Base-by-base conservation (phyloP, 2,329 filamentous ascomycete species). In the Cytospora piceicola region DNA sequence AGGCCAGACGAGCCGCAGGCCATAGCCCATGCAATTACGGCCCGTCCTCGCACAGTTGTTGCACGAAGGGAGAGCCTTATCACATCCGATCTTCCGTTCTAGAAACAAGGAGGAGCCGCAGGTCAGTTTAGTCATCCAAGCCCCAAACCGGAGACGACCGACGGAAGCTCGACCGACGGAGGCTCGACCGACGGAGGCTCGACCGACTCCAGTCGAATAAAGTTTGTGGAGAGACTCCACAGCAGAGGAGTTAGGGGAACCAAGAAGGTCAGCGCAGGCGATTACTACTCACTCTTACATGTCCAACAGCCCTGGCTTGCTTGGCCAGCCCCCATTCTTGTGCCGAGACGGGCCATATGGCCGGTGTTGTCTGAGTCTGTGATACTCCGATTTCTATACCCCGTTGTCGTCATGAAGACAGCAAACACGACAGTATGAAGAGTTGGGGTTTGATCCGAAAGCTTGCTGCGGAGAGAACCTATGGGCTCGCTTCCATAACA, bases 11-110 rank as follows among this genome's bases (percentile, higher is more conserved):
- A 83, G 77, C 51, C 80, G 79, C 49, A 82, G 71, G 5, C 76
- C 78, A 68, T 82, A 83, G 52, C 80, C 80, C 62, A 77, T 66
- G 69, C 80, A 83, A 65, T 73, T 64, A 66, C 81, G 75, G 22
- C 76, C 75, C 2, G 80, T 78, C 27, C 77, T 75, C 17, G 73
- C 72, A 68, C 81, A 83, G 69, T 81, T 82, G 56, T 76, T 73
- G 72, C 81, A 83, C 27, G 71, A 69, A 4, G 81, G 81, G 29
- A 78, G 72, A 17, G 73, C 72, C 61, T 77, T 77, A 71, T 83
- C 81, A 67, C 81, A 82, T 54, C 80, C 80, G 65, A 82, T 79
- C 70, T 82, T 82, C 64, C 80, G 79, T 67, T 76, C 80, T 82
- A 71, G 51, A 51, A 67, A 62, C 20, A 60, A 63, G 65, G 36